Evolutionary conservation across 2,329 filamentous ascomycete genomes (phyloP), one percentile per base, ranked within the genome.

Genomic region (Colletotrichum euphorbiae): DNA sequence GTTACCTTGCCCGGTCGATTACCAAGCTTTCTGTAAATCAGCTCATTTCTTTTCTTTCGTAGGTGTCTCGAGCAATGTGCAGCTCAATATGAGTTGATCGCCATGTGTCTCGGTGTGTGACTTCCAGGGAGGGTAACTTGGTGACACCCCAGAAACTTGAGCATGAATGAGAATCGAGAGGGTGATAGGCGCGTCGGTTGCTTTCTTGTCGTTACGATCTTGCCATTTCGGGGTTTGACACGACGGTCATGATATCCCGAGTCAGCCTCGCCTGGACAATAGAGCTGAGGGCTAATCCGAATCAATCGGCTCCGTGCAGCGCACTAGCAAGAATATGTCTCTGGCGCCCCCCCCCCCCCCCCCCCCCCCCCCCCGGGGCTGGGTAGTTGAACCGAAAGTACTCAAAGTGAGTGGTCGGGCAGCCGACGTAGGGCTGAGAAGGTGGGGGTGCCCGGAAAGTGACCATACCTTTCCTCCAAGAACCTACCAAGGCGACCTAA

Each of bases 221-320:
- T 55, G 63, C 42, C 46, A 17, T 55, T n/a, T 52, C 40, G 17
- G 40, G 33, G 33, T 5, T 33, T 33, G 57, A 62, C 58, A 21
- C 50, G 58, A 55, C 21, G 42, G 33, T 33, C 51, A 28, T 58
- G 42, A 36, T 48, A 65, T 24, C 43, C 65, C 36, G 15, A 61
- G 46, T 67, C 62, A 66, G 66, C 66, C 66, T 67, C 43, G 66
- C 62, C 66, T 67, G 62, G 66, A 43, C 66, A 67, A 67, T 62
- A 67, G 19, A 61, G n/a, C 42, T 42, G 46, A 40, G 31, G 19
- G 31, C 65, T 69, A 69, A 45, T 59, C 65, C 65, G 19, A 54
- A 69, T 66, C 46, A 24, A 55, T 52, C 43, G 15, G 40, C 52
- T 38, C 8, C 12, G 36, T 55, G 66, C 66, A 67, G 62, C 21